Conservation (phyloP, 2,329 filamentous ascomycete species). For the Torrubiella hemipterigena region DNA sequence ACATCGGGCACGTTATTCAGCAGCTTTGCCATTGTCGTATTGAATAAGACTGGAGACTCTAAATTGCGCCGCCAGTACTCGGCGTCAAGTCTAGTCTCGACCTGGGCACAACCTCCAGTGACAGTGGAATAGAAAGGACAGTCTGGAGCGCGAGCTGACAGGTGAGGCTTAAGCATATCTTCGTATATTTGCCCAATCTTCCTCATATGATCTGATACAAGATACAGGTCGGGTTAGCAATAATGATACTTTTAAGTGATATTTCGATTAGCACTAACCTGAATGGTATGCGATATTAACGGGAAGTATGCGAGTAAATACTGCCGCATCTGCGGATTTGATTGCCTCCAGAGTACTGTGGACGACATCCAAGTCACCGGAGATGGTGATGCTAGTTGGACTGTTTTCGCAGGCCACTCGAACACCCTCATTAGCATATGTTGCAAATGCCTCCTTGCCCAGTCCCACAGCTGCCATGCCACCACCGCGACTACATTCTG, state of each 20-base stretch:
- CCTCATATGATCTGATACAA: conserved; percentile 5
- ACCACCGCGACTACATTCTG: conserved; percentile 1
- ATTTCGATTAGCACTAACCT: conserved; percentile 26
- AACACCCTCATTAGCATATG: background rate
- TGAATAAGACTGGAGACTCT: conserved; percentile 8
- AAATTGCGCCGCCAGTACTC: conserved; percentile 8
- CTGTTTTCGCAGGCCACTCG: conserved; percentile 25
- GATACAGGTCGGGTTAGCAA: conserved; percentile 1
- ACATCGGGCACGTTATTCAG: conserved; percentile 2
- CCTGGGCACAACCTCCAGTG: background rate
- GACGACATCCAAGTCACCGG: conserved; percentile 16
- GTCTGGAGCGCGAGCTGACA: background rate
- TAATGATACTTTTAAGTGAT: conserved; percentile 26
- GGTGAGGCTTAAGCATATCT: background rate
- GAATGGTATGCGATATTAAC: conserved; percentile 36
- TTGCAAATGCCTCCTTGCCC: background rate
- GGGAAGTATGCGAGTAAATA: conserved; percentile 29
- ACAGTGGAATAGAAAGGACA: conserved; percentile 6
- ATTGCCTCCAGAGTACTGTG: conserved; percentile 23
- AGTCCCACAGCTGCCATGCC: conserved; percentile 6
- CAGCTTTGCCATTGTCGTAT: conserved; percentile 5
- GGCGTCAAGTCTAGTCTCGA: conserved; percentile 1
- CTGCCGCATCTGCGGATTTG: conserved; percentile 18
- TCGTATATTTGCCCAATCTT: conserved; percentile 5
- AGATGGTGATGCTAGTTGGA: conserved; percentile 27